phyloP scores from a whole-genome alignment of 2,329 filamentous ascomycete species.

The Colletotrichum somersetense region DNA sequence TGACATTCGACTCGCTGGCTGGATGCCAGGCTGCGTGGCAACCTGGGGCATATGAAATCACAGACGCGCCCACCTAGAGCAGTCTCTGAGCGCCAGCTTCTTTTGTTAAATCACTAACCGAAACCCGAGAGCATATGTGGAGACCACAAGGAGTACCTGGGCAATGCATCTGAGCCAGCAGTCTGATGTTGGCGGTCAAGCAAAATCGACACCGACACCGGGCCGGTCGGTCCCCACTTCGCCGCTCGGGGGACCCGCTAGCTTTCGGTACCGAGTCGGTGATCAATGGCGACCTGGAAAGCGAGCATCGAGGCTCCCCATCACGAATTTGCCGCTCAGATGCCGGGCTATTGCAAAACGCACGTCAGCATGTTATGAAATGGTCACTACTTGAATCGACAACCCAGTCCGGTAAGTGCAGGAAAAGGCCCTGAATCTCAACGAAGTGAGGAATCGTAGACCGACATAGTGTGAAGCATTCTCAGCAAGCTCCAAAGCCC shows the following conservation, averaged over 20 bases:
- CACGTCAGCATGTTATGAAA: not conserved
- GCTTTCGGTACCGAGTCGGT: constrained; percentile 31
- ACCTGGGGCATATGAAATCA: too few species aligned
- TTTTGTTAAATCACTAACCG: not conserved
- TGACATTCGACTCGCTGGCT: too few species aligned
- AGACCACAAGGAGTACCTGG: not conserved
- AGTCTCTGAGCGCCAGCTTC: not conserved
- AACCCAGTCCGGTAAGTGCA: not conserved
- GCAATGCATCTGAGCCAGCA: not conserved
- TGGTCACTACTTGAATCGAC: not conserved
- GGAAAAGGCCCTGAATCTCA: not conserved
- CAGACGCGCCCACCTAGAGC: not conserved
- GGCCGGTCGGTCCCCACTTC: not conserved
- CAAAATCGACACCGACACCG: constrained; percentile 12
- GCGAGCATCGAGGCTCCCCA: not conserved
- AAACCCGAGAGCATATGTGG: not conserved
- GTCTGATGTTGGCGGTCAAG: not conserved
- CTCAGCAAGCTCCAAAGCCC: not conserved
- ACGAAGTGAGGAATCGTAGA: not conserved
- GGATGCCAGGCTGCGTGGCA: too few species aligned
- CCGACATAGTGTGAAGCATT: not conserved
- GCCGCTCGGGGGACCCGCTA: not conserved
- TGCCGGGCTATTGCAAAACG: not conserved
- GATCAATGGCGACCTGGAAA: not conserved
- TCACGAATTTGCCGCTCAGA: constrained; percentile 12